Conservation (phyloP, 2,329 filamentous ascomycete species). For the Podosphaera leucotricha region DNA sequence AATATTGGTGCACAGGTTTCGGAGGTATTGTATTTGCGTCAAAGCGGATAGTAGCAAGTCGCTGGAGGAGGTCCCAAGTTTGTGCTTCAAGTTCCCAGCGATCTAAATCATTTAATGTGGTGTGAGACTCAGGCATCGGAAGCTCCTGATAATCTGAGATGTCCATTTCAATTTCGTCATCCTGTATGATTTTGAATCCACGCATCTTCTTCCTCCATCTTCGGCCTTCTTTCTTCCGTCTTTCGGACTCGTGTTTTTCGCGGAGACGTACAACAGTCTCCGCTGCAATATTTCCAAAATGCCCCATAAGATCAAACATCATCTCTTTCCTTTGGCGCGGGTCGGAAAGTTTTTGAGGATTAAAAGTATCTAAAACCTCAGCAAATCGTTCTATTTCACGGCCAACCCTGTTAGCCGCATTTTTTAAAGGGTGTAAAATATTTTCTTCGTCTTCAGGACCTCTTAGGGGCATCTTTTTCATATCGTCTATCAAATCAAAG, state of each 20-base stretch:
- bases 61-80: slow-evolving; percentile 65
- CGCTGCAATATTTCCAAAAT: slow-evolving; percentile 34
- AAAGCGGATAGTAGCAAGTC: slow-evolving; percentile 40
- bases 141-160: slow-evolving; percentile 28
- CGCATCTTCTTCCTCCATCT: slow-evolving; percentile 17
- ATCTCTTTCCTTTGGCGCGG: slow-evolving; percentile 34
- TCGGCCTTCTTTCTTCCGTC: slow-evolving; percentile 10
- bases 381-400: slow-evolving; percentile 76
- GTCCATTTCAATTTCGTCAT: slow-evolving; percentile 19
- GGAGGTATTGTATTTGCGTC: slow-evolving; percentile 11
- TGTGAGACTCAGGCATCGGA: slow-evolving; percentile 6
- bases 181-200: slow-evolving; percentile 11
- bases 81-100: slow-evolving; percentile 65
- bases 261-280: slow-evolving; percentile 22
- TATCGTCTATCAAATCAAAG: slow-evolving; percentile 3
- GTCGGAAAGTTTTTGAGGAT: slow-evolving; percentile 24
- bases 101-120: slow-evolving; percentile 26
- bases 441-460: slow-evolving; percentile 20
- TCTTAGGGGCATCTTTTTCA: slow-evolving; percentile 13
- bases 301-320: slow-evolving; percentile 42
- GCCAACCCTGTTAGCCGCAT: slow-evolving; percentile 44
- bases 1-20: slow-evolving; percentile 25
- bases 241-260: slow-evolving; percentile 17
- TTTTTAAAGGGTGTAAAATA: slow-evolving; percentile 33
- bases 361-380: slow-evolving; percentile 55